Base-by-base conservation (phyloP, 2,329 filamentous ascomycete genomes). In the Pyrenophora tritici-repentis region DNA sequence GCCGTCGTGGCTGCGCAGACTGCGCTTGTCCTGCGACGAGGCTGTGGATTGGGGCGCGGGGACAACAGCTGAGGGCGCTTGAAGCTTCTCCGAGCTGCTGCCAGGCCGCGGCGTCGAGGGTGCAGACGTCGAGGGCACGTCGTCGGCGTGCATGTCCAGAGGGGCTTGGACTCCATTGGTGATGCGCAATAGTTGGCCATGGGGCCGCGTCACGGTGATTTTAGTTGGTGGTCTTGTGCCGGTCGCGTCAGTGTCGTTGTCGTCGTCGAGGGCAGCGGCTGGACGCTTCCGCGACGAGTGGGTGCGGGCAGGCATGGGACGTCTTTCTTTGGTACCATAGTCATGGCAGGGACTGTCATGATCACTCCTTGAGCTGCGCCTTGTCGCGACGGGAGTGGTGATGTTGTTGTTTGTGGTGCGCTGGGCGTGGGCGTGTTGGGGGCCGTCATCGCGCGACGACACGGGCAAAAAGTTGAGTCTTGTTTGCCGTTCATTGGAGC, bases 1-100 rank as follows among this genome's bases (percentile, higher is more conserved):
- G 65, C 83, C 83, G 70, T 96, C 91, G 66, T 95, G 89, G 44
- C 91, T 96, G 56, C 93, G 85, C 71, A 97, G 78, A 70, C 91
- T 93, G 66, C 92, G 78, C 72, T 84, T 88, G 61, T 89, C 86
- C 54, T 85, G 57, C 20, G 54, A 50, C 16, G 56, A 51, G 10
- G 42, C 29, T 5, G 42, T 42, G 31, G 50, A 58, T 46, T 42
- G 53, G 31, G 51, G 47, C 47, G 55, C 53, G 66, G 73, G 57
- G 48, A 59, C 22, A 9, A 7, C 26, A 16, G 46, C 36, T 32
- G 47, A 35, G 42, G 47, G 37, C 17, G 47, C 63, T 59, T 71
- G 47, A 33, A 63, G 62, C 53, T 62, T 60, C 32, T 60, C 63
- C 22, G 58, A 50, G 47, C 61, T 67, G 47, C 61, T 67, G 54